Conservation (phyloP, 148 eudicot genomes). For the Amaranthus cruentus region DNA sequence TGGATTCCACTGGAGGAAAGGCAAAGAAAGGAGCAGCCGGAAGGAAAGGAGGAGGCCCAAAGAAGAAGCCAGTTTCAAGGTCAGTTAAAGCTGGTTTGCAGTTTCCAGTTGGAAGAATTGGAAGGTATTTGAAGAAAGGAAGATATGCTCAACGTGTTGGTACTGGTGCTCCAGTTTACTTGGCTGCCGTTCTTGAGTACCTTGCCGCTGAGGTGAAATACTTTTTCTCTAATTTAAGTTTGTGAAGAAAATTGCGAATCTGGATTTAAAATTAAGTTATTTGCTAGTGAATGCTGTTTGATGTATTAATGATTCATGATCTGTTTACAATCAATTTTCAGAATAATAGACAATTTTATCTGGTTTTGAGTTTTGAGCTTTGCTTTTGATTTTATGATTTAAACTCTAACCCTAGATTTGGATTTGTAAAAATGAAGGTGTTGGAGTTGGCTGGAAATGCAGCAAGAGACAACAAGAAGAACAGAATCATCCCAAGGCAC, state of each 20-base stretch:
- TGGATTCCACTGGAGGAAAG: slow-evolving; percentile 45
- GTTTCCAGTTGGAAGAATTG: slow-evolving; percentile 74
- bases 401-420: background rate
- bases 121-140: slow-evolving; percentile 60
- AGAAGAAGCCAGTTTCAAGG: slow-evolving; percentile 58
- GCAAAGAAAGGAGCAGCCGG: slow-evolving; percentile 64
- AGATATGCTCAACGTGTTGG: slow-evolving; percentile 68
- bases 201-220: slow-evolving; percentile 59
- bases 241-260: no score
- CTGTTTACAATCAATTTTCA: no score
- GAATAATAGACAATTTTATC: background rate
- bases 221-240: background rate
- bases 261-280: no score
- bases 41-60: slow-evolving; percentile 57
- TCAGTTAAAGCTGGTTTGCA: slow-evolving; percentile 66
- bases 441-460: slow-evolving; percentile 73
- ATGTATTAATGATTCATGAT: no score
- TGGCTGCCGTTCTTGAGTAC: slow-evolving; percentile 74
- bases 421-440: slow-evolving; percentile 26
- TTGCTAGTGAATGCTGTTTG: no score
- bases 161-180: slow-evolving; percentile 63
- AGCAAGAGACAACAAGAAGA: slow-evolving; percentile 71
- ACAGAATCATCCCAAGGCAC: slow-evolving; percentile 60
- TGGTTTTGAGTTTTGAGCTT: background rate
- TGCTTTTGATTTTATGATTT: background rate